Conservation (phyloP, 2,329 filamentous ascomycete species). For the Penicillium sp. region DNA sequence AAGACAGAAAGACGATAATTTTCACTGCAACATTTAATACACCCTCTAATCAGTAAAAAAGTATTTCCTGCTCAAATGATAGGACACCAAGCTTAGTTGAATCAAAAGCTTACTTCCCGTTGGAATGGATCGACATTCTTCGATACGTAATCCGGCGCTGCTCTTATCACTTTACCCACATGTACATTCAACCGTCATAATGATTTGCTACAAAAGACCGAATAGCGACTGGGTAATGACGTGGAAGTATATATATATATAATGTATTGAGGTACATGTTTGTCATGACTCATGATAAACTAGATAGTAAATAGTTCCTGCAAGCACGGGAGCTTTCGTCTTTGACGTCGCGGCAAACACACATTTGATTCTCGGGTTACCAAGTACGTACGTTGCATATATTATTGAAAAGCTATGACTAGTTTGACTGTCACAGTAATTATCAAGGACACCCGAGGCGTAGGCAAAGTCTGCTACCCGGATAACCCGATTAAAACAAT, state of each 20-base stretch:
- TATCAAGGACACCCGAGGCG: no score
- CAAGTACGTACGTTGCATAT: neutral
- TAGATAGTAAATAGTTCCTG: neutral
- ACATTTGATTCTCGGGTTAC: neutral
- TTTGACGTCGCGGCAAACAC: neutral
- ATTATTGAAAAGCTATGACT: neutral
- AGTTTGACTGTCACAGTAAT: no score
- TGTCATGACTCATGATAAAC: neutral
- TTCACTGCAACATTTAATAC: neutral
- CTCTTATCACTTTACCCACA: neutral
- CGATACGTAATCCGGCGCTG: neutral
- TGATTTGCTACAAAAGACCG: neutral
- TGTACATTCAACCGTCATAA: no score
- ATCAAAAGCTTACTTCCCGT: neutral
- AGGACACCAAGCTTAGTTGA: neutral
- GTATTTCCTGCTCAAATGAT: neutral
- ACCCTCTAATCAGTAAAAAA: neutral
- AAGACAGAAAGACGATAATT: neutral
- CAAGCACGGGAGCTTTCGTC: neutral
- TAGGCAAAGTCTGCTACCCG: no score
- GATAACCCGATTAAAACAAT: no score
- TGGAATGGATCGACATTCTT: slow-evolving; percentile 5
- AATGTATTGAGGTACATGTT: neutral
- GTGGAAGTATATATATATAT: neutral
- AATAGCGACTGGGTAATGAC: neutral